phyloP scores from a whole-genome alignment of 176 grass and related monocot genomes.

The Rhynchospora pubera region DNA sequence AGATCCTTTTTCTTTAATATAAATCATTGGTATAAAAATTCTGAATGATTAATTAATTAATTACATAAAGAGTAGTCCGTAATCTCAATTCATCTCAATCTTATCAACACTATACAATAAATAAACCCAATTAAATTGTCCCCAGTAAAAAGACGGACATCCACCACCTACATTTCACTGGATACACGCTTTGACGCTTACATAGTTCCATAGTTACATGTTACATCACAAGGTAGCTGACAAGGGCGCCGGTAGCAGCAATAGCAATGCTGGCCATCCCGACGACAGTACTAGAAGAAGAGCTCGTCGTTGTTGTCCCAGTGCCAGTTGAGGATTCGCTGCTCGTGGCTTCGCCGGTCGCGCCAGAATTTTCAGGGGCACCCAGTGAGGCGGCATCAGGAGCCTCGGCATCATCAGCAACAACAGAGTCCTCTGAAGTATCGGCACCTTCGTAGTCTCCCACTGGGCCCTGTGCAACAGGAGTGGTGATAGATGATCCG shows the following conservation, averaged over 20 bases:
- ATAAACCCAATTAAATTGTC: not conserved
- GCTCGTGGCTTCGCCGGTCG: not conserved
- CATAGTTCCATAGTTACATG: too few species aligned
- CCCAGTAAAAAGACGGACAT: not conserved
- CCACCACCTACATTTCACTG: slow-evolving; percentile 9
- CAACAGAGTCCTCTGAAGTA: not conserved
- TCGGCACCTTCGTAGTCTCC: not conserved
- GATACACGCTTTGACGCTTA: not conserved
- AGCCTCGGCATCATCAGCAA: not conserved
- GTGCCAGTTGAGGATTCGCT: not conserved
- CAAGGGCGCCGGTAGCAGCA: not conserved
- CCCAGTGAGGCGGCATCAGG: slow-evolving; percentile 1
- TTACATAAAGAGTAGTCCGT: not conserved
- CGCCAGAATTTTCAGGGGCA: not conserved
- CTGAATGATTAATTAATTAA: not conserved
- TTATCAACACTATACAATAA: slow-evolving; percentile 2
- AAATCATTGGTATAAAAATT: not conserved
- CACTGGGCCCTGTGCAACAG: not conserved
- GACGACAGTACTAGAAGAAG: not conserved
- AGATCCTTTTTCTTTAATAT: not conserved
- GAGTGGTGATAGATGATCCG: slow-evolving; percentile 8
- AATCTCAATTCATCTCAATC: slow-evolving; percentile 3
- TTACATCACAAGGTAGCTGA: not conserved
- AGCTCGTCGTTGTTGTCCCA: not conserved
- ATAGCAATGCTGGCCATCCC: not conserved